These are phyloP conservation scores for Anisodus tanguticus DNA, from an alignment of 257 asterid species.

Conservation along the genomic window DNA sequence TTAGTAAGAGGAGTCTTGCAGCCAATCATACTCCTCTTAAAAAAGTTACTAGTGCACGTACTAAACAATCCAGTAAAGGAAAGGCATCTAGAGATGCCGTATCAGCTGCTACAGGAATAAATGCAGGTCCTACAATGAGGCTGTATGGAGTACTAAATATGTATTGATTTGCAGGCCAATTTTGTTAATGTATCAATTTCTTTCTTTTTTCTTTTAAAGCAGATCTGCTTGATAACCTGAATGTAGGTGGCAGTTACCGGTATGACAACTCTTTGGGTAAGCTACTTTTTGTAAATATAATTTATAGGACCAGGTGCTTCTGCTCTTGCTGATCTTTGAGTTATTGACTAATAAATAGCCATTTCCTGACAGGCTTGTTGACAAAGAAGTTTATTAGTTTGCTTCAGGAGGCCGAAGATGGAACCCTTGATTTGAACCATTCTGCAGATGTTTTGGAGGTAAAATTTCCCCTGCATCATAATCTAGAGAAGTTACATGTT, in stretches of 20 bases:
- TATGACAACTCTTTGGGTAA: slow-evolving; percentile 48
- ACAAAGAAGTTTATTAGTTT: slow-evolving; percentile 73
- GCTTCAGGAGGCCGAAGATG: slow-evolving; percentile 62
- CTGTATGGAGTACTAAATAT: too few species aligned
- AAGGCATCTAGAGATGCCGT: slow-evolving; percentile 24
- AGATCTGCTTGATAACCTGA: too few species aligned
- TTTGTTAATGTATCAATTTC: too few species aligned
- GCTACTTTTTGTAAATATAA: slow-evolving; percentile 16
- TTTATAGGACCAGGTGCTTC: neutral
- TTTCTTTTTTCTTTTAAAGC: neutral
- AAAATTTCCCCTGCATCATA: slow-evolving; percentile 20
- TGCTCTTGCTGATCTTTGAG: neutral
- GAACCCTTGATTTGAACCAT: slow-evolving; percentile 73
- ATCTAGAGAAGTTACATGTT: slow-evolving; percentile 23
- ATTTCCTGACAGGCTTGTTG: slow-evolving; percentile 62
- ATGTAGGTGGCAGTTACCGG: neutral
- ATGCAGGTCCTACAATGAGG: slow-evolving; percentile 10
- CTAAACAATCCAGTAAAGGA: slow-evolving; percentile 17
- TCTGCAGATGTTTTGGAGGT: slow-evolving; percentile 70
- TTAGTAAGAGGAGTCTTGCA: neutral
- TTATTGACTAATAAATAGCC: neutral
- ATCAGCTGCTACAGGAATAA: slow-evolving; percentile 18
- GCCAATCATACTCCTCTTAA: neutral
- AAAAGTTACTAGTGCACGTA: neutral
- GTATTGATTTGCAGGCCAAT: too few species aligned